Base-by-base conservation (phyloP, 2,329 filamentous ascomycete species). In the Ustilaginoidea virens region DNA sequence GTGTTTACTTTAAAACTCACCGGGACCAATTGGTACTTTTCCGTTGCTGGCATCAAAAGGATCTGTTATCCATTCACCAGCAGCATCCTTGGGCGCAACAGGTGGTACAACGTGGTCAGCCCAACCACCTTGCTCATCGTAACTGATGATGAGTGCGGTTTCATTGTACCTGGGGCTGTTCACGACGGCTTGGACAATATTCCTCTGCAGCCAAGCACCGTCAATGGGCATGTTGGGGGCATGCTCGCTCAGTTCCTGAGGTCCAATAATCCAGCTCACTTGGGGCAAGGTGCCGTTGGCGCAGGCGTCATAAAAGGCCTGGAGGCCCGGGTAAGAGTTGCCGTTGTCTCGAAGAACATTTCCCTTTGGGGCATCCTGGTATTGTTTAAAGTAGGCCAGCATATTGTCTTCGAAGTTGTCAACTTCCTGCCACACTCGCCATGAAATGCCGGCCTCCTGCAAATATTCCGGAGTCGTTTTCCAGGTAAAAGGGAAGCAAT, bases 401-500 rank as follows among this genome's bases (percentile, higher is more conserved):
- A 62, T 61, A 40, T 64, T 67, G 42, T 66, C 63, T 30, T 63
- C 61, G 29, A 62, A 63, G 43, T 63, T 64, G 39, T 65, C 52
- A 12, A 47, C 50, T 30, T 60, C 52, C 39, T 65, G 61, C 42
- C 52, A 65, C 4, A 63, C 49, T 32, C 63, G 58, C 63, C 63
- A 68, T 4, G 57, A 56, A 29, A 61, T 55, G 17, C 55, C 59
- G 5, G 57, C 54, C 13, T 58, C 51, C 39, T 64, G 52, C 23
- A 63, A 60, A 31, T 57, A 50, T 36, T 65, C 59, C 23, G 55
- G 60, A 24, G 58, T 53, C 0, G 61, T 63, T 32, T 63, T 61
- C 63, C 63, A 67, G 32, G 58, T 56, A 19, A 66, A 51, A 2
- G 63, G 63, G 27, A 63, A 63, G 39, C 62, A 66, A 39, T 61